phyloP scores from a whole-genome alignment of 2,329 filamentous ascomycete genomes.

The Botrytis hyacinthi region DNA sequence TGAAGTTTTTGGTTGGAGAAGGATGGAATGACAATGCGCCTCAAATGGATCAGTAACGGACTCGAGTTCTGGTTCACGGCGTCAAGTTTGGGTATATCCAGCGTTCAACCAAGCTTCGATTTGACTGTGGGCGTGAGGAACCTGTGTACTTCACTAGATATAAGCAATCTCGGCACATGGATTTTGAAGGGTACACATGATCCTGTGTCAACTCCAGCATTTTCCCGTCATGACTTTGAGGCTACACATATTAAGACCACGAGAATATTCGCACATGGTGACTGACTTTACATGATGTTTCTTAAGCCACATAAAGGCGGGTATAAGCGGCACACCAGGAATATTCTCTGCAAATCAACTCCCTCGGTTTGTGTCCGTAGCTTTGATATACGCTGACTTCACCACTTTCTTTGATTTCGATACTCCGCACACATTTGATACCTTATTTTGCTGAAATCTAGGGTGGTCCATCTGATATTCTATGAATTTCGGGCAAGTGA shows the following conservation, averaged over 20 bases:
- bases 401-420: too few relatives aligned
- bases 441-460: not conserved
- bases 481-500: not conserved
- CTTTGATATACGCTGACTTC: not conserved
- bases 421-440: not conserved
- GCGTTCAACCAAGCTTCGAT: not conserved
- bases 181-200: not conserved
- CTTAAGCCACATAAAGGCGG: accelerated
- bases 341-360: accelerated
- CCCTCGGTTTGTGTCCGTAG: not conserved
- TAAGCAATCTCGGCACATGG: too few relatives aligned
- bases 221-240: not conserved
- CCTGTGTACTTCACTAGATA: too few relatives aligned
- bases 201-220: accelerated
- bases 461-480: not conserved
- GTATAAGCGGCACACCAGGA: too few relatives aligned
- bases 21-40: not conserved
- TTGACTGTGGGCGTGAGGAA: accelerated
- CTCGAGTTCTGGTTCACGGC: not conserved
- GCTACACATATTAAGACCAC: accelerated
- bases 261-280: accelerated
- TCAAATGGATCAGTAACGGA: not conserved
- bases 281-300: not conserved
- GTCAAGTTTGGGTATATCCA: too few relatives aligned
- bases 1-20: not conserved